Base-by-base conservation (phyloP, 2,329 filamentous ascomycete species). In the Sarocladium strictum region DNA sequence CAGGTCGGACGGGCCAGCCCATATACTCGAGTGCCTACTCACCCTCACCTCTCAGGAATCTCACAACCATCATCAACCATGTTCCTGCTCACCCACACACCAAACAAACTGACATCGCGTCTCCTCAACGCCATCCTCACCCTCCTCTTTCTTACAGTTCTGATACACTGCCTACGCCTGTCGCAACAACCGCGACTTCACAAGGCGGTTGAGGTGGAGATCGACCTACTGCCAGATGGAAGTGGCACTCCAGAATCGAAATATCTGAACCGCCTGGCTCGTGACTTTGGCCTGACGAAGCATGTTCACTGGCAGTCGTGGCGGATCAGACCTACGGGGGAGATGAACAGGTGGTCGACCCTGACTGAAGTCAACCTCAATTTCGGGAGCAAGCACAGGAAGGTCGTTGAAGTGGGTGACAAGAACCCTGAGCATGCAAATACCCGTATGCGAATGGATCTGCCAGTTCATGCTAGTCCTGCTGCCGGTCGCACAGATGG, bases 401-500 rank as follows among this genome's bases (percentile, higher is more conserved):
- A 53, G 24, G 47, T 64, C n/a, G 58, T 71, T 15, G 59, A 67
- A 50, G 54, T 66, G 15, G 56, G 57, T 11, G 58, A 57, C 0
- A 64, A 66, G 3, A 62, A 61, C 41, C 59, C 56, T 2, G 54
- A 61, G 0, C 60, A 64, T 29, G 19, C 70, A 19, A 61, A 66
- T 15, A 65, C 65, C 12, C 59, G 62, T 17, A 62, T 64, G 54
- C 57, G 64, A 37, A 57, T 75, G 23, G 62, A 63, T 15, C 59
- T 76, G 41, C 64, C 70, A 2, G 59, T 72, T 12, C 62, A 65
- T 3, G 55, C 56, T 24, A 68, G 69, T 14, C 58, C 63, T 3
- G 61, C 57, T 3, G 63, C 67, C 3, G 65, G 63, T 15, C 62
- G 67, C 29, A 57, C 72, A 3, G 69, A 76, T 50, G 72, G 69